Evolutionary conservation across 169 alveolate species (phyloP), one percentile per base, ranked within the genome.

Genomic region (Cryptosporidium muris): DNA sequence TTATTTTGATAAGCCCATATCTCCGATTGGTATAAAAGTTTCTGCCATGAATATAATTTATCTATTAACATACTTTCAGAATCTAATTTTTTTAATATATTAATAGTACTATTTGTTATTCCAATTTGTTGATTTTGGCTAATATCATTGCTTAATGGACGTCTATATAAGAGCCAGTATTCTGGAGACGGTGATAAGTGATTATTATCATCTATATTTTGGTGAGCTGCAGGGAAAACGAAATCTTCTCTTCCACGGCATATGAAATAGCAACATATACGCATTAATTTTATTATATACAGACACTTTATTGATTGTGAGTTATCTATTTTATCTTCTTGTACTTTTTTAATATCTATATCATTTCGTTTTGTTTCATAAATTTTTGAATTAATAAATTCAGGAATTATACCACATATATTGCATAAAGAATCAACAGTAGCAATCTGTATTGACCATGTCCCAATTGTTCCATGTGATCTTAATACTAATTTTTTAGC

Each of bases 11-110:
- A 9, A 4, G 2, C n/a, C 36, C 36, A 47, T 6, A 7, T 16
- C 12, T 62, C 66, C 66, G 14, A 8, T 7, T 62, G 52, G 4
- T 40, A 36, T 40, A 92, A 66, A 49, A 92, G 88, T 63, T 93
- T 82, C 66, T 92, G 95, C 95, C 95, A 92, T 12, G 95, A 94
- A 60, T 56, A 92, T 11, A 92, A 82, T 25, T 90, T 82, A 51
- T 90, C 90, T 3, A 68, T 63, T 12, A 81, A 66, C 16, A 80
- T 82, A 63, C 95, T 91, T 51, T 89, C 80, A 43, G 65, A 54
- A 48, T 91, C 91, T 7, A 92, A 48, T 48, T 40, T 54, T 3
- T 58, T 58, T 4, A 74, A 51, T 40, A 74, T 74, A 14, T 74
- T 56, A 37, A 12, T 14, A 36, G 85, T 74, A 8, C 74, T 58